Evolutionary conservation across 2,329 filamentous ascomycete genomes (phyloP), one percentile per base, ranked within the genome.

Genomic region (Colletotrichum melonis): DNA sequence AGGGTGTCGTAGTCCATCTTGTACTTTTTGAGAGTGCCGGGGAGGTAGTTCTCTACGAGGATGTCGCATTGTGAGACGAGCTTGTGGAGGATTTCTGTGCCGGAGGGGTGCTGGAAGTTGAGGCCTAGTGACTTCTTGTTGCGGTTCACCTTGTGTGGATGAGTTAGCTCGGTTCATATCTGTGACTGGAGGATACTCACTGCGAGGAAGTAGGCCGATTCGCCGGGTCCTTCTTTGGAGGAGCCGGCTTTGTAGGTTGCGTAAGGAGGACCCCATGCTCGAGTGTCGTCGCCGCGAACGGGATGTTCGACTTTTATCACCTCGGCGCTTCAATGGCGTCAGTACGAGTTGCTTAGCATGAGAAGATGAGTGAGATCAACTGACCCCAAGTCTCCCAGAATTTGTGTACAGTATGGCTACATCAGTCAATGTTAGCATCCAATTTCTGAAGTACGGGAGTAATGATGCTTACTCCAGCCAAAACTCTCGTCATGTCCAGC

Each of bases 251-350:
- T 90, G 81, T 97, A 97, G 64, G 90, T 86, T 8, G 97, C 97
- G 81, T 97, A 99, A 1, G 97, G 97, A 28, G 97, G 97, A 0
- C 97, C 97, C 97, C 97, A 99, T 63, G 95, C 95, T 78, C 97
- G 88, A 11, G 97, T 99, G 81, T 99, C 97, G 81, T 99, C 97
- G 49, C 94, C 97, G 70, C 94, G 90, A 5, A 91, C 91, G 4
- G 97, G 97, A 82, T 99, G 97, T 83, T 99, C 97, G 74, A 99
- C 90, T 84, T 99, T 99, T 84, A 99, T 98, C 38, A 99, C 92
- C 82, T 99, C 96, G 76, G 97, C 97, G 76, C 95, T 97, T 77
- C 72, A 76, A 54, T 59, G 76, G 62, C 73, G 77, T 82, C 80
- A 82, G 78, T 75, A 75, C 76, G 28, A 12, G 56, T 59, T 49